These are phyloP conservation scores for Colletotrichum tabaci DNA, from an alignment of 2,329 filamentous ascomycete species.

Conservation along the genomic window DNA sequence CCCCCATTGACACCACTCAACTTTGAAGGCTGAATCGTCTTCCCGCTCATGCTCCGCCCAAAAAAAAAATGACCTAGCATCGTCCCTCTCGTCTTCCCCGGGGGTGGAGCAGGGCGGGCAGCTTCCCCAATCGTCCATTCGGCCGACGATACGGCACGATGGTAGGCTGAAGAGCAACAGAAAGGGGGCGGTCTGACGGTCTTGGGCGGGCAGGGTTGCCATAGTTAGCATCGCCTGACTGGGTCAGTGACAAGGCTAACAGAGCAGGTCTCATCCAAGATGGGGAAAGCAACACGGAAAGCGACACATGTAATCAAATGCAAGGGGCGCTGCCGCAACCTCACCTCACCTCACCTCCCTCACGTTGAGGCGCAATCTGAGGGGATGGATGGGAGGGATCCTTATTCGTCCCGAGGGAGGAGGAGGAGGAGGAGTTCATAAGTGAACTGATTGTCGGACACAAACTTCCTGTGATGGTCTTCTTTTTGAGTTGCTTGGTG, in stretches of 20 bases:
- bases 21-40: constrained; percentile 8
- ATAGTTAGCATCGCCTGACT: constrained; percentile 5
- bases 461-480: background rate
- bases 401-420: background rate
- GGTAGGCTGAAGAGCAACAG: background rate
- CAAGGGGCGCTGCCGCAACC: background rate
- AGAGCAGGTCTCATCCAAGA: constrained; percentile 26
- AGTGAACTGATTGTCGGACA: background rate
- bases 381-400: background rate
- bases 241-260: background rate
- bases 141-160: constrained; percentile 15
- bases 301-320: constrained; percentile 27
- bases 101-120: background rate
- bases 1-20: too few species aligned
- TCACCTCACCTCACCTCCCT: background rate
- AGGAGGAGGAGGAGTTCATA: background rate
- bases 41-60: constrained; percentile 30
- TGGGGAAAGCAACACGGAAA: constrained; percentile 11
- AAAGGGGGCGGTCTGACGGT: background rate
- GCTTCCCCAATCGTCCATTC: constrained; percentile 25
- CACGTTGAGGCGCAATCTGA: constrained; percentile 1
- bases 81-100: constrained; percentile 1
- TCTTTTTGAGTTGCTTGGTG: constrained; percentile 3
- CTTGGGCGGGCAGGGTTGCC: constrained; percentile 2
- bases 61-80: background rate